phyloP scores from a whole-genome alignment of 2,329 filamentous ascomycete species.

The Stachybotrys echinatus region DNA sequence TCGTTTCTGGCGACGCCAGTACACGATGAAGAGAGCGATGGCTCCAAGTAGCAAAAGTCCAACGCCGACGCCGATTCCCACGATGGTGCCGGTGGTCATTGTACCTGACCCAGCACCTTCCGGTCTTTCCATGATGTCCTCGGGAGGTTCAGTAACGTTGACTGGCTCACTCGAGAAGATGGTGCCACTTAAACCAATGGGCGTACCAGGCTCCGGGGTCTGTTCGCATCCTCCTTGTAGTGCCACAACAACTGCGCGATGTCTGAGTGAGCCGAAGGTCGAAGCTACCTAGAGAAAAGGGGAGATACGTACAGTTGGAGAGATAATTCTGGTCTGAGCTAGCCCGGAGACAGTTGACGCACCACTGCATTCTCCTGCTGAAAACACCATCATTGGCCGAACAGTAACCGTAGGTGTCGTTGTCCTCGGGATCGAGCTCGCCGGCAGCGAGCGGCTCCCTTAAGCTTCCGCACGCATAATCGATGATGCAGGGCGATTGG shows the following conservation, averaged over 20 bases:
- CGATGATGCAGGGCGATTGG: conserved; percentile 37
- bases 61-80: conserved; percentile 46
- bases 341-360: conserved; percentile 36
- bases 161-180: conserved; percentile 32
- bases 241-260: conserved; percentile 37
- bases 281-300: not conserved
- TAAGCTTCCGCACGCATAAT: conserved; percentile 34
- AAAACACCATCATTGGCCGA: conserved; percentile 28
- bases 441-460: conserved; percentile 29
- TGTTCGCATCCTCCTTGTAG: conserved; percentile 44
- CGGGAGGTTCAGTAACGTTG: conserved; percentile 31
- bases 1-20: conserved; percentile 39
- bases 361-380: conserved; percentile 24
- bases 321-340: conserved; percentile 35
- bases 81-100: conserved; percentile 44
- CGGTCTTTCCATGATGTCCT: conserved; percentile 17
- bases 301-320: conserved; percentile 38
- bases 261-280: conserved; percentile 8
- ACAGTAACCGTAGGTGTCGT: conserved; percentile 35
- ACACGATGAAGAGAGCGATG: conserved; percentile 37
- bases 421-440: conserved; percentile 15
- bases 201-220: conserved; percentile 27
- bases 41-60: conserved; percentile 36
- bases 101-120: conserved; percentile 18
- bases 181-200: conserved; percentile 34